Conservation (phyloP, 2,329 filamentous ascomycete species). For the Fusarium lateritium region DNA sequence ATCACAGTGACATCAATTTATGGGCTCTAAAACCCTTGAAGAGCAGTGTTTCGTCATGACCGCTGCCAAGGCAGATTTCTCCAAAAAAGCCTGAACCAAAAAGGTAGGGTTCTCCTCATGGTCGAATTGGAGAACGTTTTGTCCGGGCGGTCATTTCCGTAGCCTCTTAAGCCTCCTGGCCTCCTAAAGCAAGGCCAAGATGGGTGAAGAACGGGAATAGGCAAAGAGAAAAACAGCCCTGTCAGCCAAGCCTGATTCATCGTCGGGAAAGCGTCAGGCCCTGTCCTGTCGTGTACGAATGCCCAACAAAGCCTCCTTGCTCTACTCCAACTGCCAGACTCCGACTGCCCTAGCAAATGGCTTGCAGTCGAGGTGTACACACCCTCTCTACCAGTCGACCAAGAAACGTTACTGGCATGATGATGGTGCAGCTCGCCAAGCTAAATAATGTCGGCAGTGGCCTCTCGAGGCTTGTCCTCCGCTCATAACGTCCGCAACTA, state of each 20-base stretch:
- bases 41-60: conserved; percentile 24
- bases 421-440: conserved; percentile 24
- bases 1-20: conserved; percentile 14
- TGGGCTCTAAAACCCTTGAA: not conserved
- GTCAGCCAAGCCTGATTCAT: too few relatives aligned
- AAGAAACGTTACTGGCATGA: not conserved
- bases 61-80: conserved; percentile 34
- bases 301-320: not conserved
- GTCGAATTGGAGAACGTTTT: conserved; percentile 41
- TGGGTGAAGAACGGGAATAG: conserved; percentile 23
- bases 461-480: conserved; percentile 6
- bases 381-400: not conserved
- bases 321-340: conserved; percentile 11
- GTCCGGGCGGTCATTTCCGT: not conserved
- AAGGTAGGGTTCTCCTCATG: conserved; percentile 39
- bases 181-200: too few relatives aligned
- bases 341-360: not conserved
- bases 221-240: not conserved
- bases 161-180: too few relatives aligned
- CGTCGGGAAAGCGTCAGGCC: too few relatives aligned
- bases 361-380: not conserved
- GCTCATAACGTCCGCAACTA: not conserved
- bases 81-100: conserved; percentile 29
- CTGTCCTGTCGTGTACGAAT: too few relatives aligned
- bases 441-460: conserved; percentile 27